Percentiles rank a stretch among this genome's conserved stretches.
Conservation (phyloP, 2,329 filamentous ascomycete genomes). For the Alternaria incomplexa region DNA sequence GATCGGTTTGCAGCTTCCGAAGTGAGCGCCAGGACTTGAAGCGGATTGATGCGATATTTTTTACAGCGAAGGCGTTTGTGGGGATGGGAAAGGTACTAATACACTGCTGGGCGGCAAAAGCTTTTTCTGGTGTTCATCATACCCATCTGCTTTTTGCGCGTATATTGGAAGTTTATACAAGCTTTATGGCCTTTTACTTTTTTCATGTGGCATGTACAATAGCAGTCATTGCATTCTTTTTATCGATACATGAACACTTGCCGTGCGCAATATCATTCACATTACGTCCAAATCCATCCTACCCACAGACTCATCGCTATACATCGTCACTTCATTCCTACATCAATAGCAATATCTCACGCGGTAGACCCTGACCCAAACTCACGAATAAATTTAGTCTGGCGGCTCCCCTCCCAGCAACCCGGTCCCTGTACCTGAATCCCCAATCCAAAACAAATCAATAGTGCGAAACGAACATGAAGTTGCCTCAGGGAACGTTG, state of each 20-base stretch:
- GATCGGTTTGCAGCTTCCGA: slow-evolving; percentile 4
- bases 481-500: neutral
- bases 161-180: neutral
- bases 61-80: slow-evolving; percentile 1
- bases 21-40: neutral
- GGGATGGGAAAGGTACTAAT: neutral
- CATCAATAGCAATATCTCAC: neutral
- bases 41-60: neutral
- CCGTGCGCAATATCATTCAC: neutral
- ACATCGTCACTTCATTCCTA: neutral
- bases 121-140: neutral
- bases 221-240: neutral
- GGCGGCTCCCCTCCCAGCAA: neutral
- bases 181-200: neutral
- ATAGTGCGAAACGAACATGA: slow-evolving; percentile 3
- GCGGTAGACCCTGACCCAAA: neutral
- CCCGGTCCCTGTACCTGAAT: neutral
- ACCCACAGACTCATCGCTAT: neutral
- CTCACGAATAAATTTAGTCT: neutral
- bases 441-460: slow-evolving; percentile 1
- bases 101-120: slow-evolving; percentile 3
- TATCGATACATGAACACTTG: neutral
- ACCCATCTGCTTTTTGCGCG: neutral
- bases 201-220: neutral
- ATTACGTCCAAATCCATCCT: neutral